phyloP scores from a whole-genome alignment of 192 early-diverging fungal genomes.

The Podila clonocystis region DNA sequence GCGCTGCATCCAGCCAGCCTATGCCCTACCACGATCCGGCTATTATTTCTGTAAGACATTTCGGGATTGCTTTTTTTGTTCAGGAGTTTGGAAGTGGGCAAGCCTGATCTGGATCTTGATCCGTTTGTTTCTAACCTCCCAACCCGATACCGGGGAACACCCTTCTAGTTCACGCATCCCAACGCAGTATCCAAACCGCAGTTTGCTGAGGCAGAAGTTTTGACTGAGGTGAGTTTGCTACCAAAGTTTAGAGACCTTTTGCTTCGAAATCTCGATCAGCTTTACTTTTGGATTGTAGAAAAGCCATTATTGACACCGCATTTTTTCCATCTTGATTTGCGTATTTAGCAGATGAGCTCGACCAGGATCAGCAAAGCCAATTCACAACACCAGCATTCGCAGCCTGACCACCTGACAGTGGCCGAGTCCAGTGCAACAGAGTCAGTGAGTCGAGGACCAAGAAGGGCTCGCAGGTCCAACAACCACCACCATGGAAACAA shows the following conservation, averaged over 20 bases:
- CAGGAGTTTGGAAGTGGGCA: not conserved
- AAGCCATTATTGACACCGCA: not conserved
- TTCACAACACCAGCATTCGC: conserved; percentile 9
- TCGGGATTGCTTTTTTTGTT: conserved; percentile 4
- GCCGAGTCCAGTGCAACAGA: conserved; percentile 44
- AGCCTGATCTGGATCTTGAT: no score
- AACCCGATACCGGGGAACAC: no score
- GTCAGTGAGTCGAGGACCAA: conserved; percentile 22
- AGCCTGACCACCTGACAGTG: conserved; percentile 4
- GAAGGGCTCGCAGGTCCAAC: conserved; percentile 20
- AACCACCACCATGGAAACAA: conserved; percentile 10
- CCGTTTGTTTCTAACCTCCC: no score
- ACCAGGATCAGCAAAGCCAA: conserved; percentile 13
- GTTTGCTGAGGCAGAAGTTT: not conserved
- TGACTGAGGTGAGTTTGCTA: conserved; percentile 11
- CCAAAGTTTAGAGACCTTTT: not conserved
- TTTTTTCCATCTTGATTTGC: not conserved
- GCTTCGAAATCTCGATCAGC: not conserved
- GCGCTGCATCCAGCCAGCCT: not conserved
- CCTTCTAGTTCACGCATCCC: conserved; percentile 31
- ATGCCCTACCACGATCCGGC: conserved; percentile 65
- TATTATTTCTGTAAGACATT: conserved; percentile 64
- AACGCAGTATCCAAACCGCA: conserved; percentile 6
- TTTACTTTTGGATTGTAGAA: not conserved
- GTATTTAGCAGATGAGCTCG: conserved; percentile 7